phyloP scores from a whole-genome alignment of 768 basidiomycete genomes.

The Kwoniella bestiolae region DNA sequence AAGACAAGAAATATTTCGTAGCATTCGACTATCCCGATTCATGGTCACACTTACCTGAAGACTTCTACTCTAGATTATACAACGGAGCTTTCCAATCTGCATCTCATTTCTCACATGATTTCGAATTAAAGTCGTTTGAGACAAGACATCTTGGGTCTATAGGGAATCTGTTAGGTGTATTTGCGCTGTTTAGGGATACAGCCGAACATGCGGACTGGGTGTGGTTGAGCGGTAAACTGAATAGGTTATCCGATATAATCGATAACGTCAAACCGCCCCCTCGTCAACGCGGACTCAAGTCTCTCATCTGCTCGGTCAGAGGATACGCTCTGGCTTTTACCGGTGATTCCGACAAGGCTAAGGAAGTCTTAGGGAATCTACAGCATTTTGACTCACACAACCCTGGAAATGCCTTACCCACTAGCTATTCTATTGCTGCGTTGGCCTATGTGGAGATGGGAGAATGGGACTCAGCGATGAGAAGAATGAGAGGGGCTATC shows the following conservation, averaged over 20 bases:
- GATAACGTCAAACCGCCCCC: neutral
- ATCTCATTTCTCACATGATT: slow-evolving; percentile 22
- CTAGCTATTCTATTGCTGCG: slow-evolving; percentile 10
- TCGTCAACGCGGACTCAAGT: neutral
- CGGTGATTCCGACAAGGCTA: slow-evolving; percentile 13
- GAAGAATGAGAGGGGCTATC: slow-evolving; percentile 7
- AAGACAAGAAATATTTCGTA: slow-evolving; percentile 13
- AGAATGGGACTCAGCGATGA: slow-evolving; percentile 10
- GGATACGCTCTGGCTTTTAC: slow-evolving; percentile 11
- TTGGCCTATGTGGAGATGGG: slow-evolving; percentile 6
- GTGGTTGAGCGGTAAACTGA: slow-evolving; percentile 16
- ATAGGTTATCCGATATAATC: neutral
- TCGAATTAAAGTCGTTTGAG: slow-evolving; percentile 6
- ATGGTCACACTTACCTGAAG: slow-evolving; percentile 10
- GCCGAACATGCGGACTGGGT: slow-evolving; percentile 22
- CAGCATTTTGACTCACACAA: neutral
- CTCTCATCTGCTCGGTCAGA: neutral
- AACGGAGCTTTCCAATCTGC: slow-evolving; percentile 24
- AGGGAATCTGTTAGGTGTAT: slow-evolving; percentile 12
- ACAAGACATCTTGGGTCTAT: slow-evolving; percentile 12
- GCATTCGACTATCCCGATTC: slow-evolving; percentile 11
- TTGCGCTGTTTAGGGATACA: slow-evolving; percentile 11
- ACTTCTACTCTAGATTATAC: slow-evolving; percentile 14
- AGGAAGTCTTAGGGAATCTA: slow-evolving; percentile 1
- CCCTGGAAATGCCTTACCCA: neutral